A percentile compares a stretch with the other conserved stretches of the same genome.
These are phyloP conservation scores for Aspergillus sp. DNA, from an alignment of 2,329 filamentous ascomycete genomes.

Conservation along the genomic window DNA sequence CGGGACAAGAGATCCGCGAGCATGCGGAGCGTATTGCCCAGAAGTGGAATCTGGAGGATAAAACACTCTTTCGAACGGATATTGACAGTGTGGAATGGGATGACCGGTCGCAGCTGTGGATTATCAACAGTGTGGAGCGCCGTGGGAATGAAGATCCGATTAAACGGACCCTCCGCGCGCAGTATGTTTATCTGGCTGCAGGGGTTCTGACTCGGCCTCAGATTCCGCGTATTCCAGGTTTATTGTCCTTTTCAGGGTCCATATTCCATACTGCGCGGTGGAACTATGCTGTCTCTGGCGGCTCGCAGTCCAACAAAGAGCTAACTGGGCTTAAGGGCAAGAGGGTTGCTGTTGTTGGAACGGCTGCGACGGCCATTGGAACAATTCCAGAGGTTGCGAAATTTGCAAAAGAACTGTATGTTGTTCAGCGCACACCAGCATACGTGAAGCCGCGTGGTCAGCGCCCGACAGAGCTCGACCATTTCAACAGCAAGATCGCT, in stretches of 20 bases:
- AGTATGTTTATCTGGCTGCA: neutral
- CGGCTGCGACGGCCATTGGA: neutral
- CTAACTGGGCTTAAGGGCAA: neutral
- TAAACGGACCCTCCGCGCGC: neutral
- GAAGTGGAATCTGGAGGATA: neutral
- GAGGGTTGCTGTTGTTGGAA: neutral
- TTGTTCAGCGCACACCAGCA: neutral
- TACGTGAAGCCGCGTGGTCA: neutral
- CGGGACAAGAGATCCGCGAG: conserved; percentile 10
- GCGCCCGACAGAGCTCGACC: neutral
- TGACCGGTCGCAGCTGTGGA: neutral
- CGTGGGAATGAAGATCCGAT: neutral
- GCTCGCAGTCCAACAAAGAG: neutral
- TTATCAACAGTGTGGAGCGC: neutral
- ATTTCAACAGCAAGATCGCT: neutral
- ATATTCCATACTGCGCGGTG: neutral
- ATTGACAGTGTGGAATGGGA: neutral
- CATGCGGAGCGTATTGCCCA: conserved; percentile 10
- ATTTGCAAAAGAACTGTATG: neutral
- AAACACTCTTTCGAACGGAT: neutral
- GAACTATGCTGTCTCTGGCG: neutral
- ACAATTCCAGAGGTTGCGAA: neutral
- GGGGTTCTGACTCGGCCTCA: neutral
- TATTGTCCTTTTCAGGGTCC: neutral
- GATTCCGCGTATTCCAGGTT: neutral